These are phyloP conservation scores for Yamadazyma diospyri DNA, from an alignment of 1,139 yeast species.

Conservation along the genomic window DNA sequence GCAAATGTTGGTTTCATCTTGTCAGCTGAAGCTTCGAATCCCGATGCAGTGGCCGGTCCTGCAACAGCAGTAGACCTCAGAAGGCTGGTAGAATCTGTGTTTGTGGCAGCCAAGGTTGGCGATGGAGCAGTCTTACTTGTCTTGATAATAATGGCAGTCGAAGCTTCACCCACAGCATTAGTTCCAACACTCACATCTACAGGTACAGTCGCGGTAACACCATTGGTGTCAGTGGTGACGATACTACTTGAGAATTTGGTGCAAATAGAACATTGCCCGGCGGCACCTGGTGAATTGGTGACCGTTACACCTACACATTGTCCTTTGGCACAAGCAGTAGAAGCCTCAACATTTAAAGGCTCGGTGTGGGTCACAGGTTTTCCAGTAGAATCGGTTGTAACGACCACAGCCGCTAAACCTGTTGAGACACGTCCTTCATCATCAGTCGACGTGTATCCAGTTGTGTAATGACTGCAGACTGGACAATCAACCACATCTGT, in stretches of 20 bases:
- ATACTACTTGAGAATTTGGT: constrained; percentile 2
- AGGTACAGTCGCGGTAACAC: constrained; percentile 4
- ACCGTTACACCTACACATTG: neutral
- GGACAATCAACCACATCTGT: constrained; percentile 11
- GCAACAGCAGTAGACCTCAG: neutral
- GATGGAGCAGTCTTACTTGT: constrained; percentile 3
- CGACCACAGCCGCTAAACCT: constrained; percentile 8
- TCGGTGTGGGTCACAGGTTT: constrained; percentile 6
- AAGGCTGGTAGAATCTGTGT: neutral
- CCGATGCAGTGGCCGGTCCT: neutral
- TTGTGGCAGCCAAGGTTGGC: constrained; percentile 1
- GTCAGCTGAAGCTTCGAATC: neutral
- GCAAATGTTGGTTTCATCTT: constrained; percentile 1
- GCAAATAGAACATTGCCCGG: constrained; percentile 11
- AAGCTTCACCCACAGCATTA: constrained; percentile 4
- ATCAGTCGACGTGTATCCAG: constrained; percentile 10
- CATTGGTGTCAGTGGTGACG: constrained; percentile 2
- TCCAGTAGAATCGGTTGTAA: constrained; percentile 10
- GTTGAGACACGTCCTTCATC: constrained; percentile 7
- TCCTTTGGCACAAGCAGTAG: constrained; percentile 3
- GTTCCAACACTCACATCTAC: constrained; percentile 17
- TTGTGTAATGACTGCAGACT: constrained; percentile 13
- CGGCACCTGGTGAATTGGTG: constrained; percentile 25
- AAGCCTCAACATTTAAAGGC: neutral
- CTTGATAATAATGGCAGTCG: neutral